Base-by-base conservation (phyloP, 2,329 filamentous ascomycete species). In the Xylariomycetidae sp. region DNA sequence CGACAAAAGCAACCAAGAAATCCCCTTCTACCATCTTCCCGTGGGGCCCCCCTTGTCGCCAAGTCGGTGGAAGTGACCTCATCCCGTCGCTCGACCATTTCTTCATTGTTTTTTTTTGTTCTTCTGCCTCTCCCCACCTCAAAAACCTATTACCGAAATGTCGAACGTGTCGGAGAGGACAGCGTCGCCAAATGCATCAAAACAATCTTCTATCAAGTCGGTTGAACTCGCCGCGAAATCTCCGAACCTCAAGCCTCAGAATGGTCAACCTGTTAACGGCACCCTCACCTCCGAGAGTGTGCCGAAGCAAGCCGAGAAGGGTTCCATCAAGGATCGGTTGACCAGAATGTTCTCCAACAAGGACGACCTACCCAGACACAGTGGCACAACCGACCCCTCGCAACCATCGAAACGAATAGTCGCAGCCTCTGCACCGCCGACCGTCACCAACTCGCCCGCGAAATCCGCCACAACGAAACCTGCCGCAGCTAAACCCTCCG, bases 331-430 rank as follows among this genome's bases (percentile, higher is more conserved):
- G 54, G 76, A 79, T 52, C 72, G 76, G 29, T 56, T 82, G 36
- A 74, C 76, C 25, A 72, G 77, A 63, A 82, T 82, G 70, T 82
- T 82, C 59, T 77, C 71, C 34, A 70, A 66, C 44, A 78, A 74
- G 53, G 76, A 79, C 34, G 53, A 64, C 14, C 45, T 60, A 23
- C 57, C 59, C 27, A 61, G 58, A 35, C 42, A 53, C 41, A 59
- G 63, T 16, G 32, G 45, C 11, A 42, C 53, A 27, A 48, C 52
- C 37, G 61, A 62, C 32, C 46, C 57, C 25, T 57, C 63, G 26
- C 48, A 50, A 31, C 49, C 49, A 12, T 46, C 47, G 18, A 50
- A 48, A 41, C 48, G 43, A 36, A 33, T 31, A 14, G 47, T 38
- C 27, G 55, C 46, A 23, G 57, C 44, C 16, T 42, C 45, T 23